phyloP scores from a whole-genome alignment of 2,329 filamentous ascomycete species.

The Clarireedia sp. region DNA sequence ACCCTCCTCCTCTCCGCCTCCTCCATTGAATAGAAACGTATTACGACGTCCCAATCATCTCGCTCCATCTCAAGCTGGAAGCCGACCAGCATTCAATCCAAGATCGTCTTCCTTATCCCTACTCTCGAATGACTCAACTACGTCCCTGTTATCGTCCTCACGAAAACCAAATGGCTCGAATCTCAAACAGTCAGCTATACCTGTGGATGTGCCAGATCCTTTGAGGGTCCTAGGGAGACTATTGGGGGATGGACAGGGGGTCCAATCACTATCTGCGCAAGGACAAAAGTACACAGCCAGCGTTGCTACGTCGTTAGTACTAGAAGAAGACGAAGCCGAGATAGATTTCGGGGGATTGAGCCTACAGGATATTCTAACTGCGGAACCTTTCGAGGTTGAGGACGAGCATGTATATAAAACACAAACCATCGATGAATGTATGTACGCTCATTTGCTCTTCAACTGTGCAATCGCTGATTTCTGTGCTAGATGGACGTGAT shows the following conservation, averaged over 20 bases:
- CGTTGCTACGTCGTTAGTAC: slow-evolving; percentile 26
- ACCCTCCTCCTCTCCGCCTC: slow-evolving; percentile 46
- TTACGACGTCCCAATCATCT: slow-evolving; percentile 60
- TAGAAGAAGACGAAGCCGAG: slow-evolving; percentile 52
- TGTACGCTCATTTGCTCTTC: slow-evolving; percentile 29
- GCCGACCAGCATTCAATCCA: slow-evolving; percentile 59
- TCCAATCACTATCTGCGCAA: slow-evolving; percentile 11
- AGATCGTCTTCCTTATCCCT: slow-evolving; percentile 73
- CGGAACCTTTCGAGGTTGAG: slow-evolving; percentile 3
- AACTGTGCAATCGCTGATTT: slow-evolving; percentile 10
- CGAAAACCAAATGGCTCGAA: slow-evolving; percentile 59
- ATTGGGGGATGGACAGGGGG: slow-evolving; percentile 23
- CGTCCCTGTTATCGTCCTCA: slow-evolving; percentile 61
- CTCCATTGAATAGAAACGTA: slow-evolving; percentile 55
- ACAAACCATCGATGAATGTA: slow-evolving; percentile 68
- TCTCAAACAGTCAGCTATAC: slow-evolving; percentile 48
- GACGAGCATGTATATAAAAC: slow-evolving; percentile 36
- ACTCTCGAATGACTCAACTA: slow-evolving; percentile 67
- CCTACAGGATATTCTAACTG: slow-evolving; percentile 48
- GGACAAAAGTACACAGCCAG: slow-evolving; percentile 2
- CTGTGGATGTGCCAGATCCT: slow-evolving; percentile 56
- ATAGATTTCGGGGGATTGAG: slow-evolving; percentile 75
- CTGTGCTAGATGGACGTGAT: slow-evolving; percentile 60
- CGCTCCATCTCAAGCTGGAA: slow-evolving; percentile 59
- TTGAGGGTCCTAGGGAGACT: slow-evolving; percentile 54